These are phyloP conservation scores for Teratosphaeria destructans DNA, from an alignment of 2,329 filamentous ascomycete species.

Conservation along the genomic window DNA sequence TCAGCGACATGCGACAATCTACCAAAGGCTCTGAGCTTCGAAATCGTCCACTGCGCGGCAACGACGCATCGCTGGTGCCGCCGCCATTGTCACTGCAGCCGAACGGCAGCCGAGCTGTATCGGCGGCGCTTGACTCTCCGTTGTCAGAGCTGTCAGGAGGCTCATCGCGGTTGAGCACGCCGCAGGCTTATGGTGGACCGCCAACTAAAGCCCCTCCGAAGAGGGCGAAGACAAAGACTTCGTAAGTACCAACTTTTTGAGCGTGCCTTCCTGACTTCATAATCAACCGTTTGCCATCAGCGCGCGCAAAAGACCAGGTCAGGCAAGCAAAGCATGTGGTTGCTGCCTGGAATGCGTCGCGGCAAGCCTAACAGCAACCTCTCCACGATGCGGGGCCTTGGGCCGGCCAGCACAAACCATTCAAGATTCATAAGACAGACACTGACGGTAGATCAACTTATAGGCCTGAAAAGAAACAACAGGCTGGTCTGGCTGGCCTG, in stretches of 20 bases:
- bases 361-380: background rate
- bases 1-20: slow-evolving; percentile 22
- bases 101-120: slow-evolving; percentile 15
- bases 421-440: slow-evolving; percentile 5
- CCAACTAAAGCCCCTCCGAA: slow-evolving; percentile 19
- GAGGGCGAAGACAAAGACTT: slow-evolving; percentile 29
- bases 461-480: slow-evolving; percentile 69
- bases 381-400: slow-evolving; percentile 12
- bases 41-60: slow-evolving; percentile 9
- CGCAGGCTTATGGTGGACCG: slow-evolving; percentile 9
- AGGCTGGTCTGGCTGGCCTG: slow-evolving; percentile 57
- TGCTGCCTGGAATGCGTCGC: slow-evolving; percentile 12
- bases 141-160: slow-evolving; percentile 23
- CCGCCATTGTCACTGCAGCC: slow-evolving; percentile 14
- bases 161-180: slow-evolving; percentile 22
- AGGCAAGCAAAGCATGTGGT: slow-evolving; percentile 7
- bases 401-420: slow-evolving; percentile 1
- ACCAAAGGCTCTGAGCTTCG: slow-evolving; percentile 7
- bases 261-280: background rate
- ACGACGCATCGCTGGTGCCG: slow-evolving; percentile 11
- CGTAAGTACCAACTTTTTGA: slow-evolving; percentile 22
- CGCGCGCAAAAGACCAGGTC: background rate
- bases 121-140: slow-evolving; percentile 22
- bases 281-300: background rate
- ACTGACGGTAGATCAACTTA: slow-evolving; percentile 18